A percentile compares a stretch with the other conserved stretches of the same genome.
phyloP scores from a whole-genome alignment of 2,329 filamentous ascomycete species.

The Coniochaeta ligniaria region DNA sequence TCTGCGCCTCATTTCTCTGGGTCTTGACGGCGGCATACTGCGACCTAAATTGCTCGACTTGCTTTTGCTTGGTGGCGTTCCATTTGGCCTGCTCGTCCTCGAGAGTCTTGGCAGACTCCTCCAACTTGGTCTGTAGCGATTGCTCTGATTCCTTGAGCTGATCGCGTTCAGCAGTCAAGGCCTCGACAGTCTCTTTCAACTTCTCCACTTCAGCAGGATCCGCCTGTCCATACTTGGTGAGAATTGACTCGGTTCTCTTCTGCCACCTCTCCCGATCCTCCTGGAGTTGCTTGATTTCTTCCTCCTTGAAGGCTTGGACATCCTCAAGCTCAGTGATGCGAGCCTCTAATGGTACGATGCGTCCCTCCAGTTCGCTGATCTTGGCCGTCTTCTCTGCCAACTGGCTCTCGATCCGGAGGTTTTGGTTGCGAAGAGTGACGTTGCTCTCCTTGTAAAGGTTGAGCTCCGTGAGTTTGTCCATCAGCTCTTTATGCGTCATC shows the following conservation, averaged over 20 bases:
- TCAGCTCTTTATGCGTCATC: slow-evolving; percentile 79
- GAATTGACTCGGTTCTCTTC: slow-evolving; percentile 89
- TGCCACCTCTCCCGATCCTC: slow-evolving; percentile 93
- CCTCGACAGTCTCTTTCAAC: slow-evolving; percentile 69
- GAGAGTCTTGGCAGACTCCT: slow-evolving; percentile 42
- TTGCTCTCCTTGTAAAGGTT: slow-evolving; percentile 96
- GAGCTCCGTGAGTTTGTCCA: slow-evolving; percentile 91
- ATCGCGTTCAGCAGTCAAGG: slow-evolving; percentile 59
- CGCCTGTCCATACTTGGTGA: slow-evolving; percentile 91
- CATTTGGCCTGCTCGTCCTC: slow-evolving; percentile 49
- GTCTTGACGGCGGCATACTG: slow-evolving; percentile 46
- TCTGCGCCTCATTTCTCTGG: slow-evolving; percentile 44
- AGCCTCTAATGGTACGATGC: slow-evolving; percentile 75
- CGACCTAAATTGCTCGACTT: slow-evolving; percentile 57
- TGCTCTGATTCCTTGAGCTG: slow-evolving; percentile 40
- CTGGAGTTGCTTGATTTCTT: slow-evolving; percentile 81
- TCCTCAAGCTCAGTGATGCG: slow-evolving; percentile 78
- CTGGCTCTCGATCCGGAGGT: slow-evolving; percentile 68
- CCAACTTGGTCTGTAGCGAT: slow-evolving; percentile 45
- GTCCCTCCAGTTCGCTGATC: slow-evolving; percentile 65
- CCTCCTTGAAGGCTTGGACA: slow-evolving; percentile 72
- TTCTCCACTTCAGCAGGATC: slow-evolving; percentile 90
- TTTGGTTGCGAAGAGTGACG: slow-evolving; percentile 81
- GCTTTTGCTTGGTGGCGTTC: slow-evolving; percentile 41
- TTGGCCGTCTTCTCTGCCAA: slow-evolving; percentile 67